Evolutionary conservation across 2,329 filamentous ascomycete genomes (phyloP), one percentile per base, ranked within the genome.

Genomic region (Pezicula rhizophila): DNA sequence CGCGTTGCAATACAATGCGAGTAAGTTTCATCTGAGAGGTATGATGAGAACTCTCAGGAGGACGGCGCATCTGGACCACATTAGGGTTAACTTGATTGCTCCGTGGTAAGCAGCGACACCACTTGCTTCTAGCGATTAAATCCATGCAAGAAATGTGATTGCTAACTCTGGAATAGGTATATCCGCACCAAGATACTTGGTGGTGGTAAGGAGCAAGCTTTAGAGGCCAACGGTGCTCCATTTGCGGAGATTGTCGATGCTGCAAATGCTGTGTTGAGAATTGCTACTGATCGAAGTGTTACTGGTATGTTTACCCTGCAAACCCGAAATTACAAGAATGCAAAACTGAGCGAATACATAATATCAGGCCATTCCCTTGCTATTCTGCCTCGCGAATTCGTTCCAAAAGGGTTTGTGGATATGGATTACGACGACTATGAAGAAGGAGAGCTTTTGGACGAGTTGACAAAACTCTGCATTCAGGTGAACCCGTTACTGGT

Each of bases 41-140:
- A 63, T 75, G 45, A 72, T 75, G 67, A 58, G 65, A 6, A 68
- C 63, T 1, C 70, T 59, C 2, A 57, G 72, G 4, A 60, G 63
- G 7, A 69, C 62, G 6, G 62, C 61, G 14, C 67, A 64, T 51
- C 64, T 68, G 51, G 69, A 75, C 47, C 64, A 64, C 6, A 72
- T 76, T 34, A 63, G 75, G 0, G 70, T 76, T 41, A 73, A 71
- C 46, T 68, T 74, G 37, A 69, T 74, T 1, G 70, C 70, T 0
- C 71, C 71, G 8, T 73, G 70, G 59, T 74, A 64, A 54, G 66
- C 3, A 23, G 6, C 67, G 46, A 12, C 34, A 23, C 17, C 12
- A 23, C 23, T 26, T 23, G 48, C 31, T 48, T 43, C 18, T 14
- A 18, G 4, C 38, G 5, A 15, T 15, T 40, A 15, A 20, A 20